Conservation (phyloP, 192 early-diverging fungal genomes). For the Glomus cerebriforme region DNA sequence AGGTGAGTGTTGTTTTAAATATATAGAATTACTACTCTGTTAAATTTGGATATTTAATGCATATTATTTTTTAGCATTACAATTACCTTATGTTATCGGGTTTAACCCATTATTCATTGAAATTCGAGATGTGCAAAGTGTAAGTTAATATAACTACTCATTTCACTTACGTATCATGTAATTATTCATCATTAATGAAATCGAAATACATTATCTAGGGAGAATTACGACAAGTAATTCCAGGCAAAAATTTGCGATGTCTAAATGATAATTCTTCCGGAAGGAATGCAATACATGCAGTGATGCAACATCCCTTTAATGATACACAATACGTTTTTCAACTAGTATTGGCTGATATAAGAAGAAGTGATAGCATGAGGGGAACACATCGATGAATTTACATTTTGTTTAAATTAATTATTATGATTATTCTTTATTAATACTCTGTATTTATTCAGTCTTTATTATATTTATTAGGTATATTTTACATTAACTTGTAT, state of each 20-base stretch:
- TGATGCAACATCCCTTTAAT: constrained; percentile 44
- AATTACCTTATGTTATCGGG: constrained; percentile 84
- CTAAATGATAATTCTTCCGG: constrained; percentile 53
- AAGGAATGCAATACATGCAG: constrained; percentile 49
- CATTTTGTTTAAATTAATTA: no score
- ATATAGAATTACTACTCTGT: no score
- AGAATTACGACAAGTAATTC: constrained; percentile 53
- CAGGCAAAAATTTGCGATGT: constrained; percentile 60
- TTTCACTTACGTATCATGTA: no score
- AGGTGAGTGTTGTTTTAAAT: constrained; percentile 10
- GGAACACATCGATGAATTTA: background rate
- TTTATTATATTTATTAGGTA: background rate
- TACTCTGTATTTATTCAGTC: background rate
- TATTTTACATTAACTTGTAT: background rate
- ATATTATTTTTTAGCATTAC: constrained; percentile 48
- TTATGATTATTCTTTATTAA: no score
- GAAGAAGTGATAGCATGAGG: background rate
- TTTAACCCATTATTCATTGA: constrained; percentile 92
- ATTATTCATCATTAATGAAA: background rate
- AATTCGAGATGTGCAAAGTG: constrained; percentile 79
- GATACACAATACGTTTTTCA: constrained; percentile 30
- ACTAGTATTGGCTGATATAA: constrained; percentile 15
- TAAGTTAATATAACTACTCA: background rate
- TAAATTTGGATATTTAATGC: background rate
- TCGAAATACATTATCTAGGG: constrained; percentile 36